A percentile compares a stretch with the other conserved stretches of the same genome.
Evolutionary conservation across 176 grass and related monocot genomes (phyloP).

Genomic region (Juncus effusus): DNA sequence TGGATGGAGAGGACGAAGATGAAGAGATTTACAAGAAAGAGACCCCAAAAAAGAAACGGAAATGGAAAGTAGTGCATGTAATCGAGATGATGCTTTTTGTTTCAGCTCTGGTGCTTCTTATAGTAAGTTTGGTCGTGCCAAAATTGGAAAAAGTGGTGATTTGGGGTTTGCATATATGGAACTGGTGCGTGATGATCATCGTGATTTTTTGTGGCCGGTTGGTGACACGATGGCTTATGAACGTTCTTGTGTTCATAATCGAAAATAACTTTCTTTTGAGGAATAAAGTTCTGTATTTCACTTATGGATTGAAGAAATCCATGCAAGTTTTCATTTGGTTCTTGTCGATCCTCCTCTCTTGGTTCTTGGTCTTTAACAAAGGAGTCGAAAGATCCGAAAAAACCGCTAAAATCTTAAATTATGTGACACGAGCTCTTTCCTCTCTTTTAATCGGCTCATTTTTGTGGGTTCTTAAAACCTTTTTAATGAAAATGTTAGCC

Average conservation of each 20-base stretch:
- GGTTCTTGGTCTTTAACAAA: constrained; percentile 66
- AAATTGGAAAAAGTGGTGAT: constrained; percentile 35
- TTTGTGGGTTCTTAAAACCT: constrained; percentile 68
- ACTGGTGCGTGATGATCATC: constrained; percentile 85
- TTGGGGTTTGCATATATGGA: constrained; percentile 83
- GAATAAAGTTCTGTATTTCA: constrained; percentile 95
- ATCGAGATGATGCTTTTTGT: constrained; percentile 52
- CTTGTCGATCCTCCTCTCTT: constrained; percentile 53
- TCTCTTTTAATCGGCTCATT: constrained; percentile 53
- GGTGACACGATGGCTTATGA: constrained; percentile 63
- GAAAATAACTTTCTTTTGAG: constrained; percentile 91
- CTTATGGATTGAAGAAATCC: constrained; percentile 74
- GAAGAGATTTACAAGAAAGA: constrained; percentile 65
- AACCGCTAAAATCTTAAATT: constrained; percentile 50
- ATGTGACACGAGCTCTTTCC: constrained; percentile 52
- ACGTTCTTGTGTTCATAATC: constrained; percentile 56
- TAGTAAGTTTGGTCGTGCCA: constrained; percentile 52
- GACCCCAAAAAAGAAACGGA: constrained; percentile 16
- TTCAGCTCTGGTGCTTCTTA: constrained; percentile 56
- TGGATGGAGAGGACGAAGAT: constrained; percentile 50
- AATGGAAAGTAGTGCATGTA: constrained; percentile 33
- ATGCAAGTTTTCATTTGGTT: constrained; percentile 79
- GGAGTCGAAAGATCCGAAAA: constrained; percentile 29
- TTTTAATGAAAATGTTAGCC: constrained; percentile 78
- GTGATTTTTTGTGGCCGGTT: too few relatives aligned